Conservation (phyloP, 495 filamentous ascomycete species). For the Daldinia decipiens region DNA sequence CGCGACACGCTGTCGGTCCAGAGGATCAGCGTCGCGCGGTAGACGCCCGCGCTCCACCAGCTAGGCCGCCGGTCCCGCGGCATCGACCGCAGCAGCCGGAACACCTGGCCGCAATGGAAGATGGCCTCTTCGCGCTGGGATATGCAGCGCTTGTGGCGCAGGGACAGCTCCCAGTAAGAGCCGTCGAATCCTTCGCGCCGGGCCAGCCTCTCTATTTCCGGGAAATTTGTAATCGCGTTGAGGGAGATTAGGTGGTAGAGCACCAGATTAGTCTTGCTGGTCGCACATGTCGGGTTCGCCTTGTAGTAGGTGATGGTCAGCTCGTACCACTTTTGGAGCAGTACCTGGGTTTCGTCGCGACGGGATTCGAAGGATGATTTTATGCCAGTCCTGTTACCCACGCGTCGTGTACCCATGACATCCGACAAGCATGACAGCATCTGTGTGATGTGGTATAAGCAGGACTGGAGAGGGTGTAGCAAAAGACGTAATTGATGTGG, state of each 20-base stretch:
- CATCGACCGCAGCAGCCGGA: constrained; percentile 61
- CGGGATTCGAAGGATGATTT: constrained; percentile 61
- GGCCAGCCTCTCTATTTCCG: constrained; percentile 67
- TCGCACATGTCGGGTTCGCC: constrained; percentile 50
- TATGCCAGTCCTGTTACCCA: constrained; percentile 53
- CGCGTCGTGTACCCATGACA: constrained; percentile 45
- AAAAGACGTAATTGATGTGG: constrained; percentile 62
- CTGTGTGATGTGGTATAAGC: constrained; percentile 60
- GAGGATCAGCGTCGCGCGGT: constrained; percentile 62
- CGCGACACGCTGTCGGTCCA: constrained; percentile 58
- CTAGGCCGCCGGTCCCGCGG: constrained; percentile 55
- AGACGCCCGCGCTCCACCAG: constrained; percentile 66
- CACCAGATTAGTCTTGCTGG: constrained; percentile 64
- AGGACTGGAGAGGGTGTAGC: constrained; percentile 62
- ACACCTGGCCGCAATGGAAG: constrained; percentile 69
- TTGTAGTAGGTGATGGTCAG: constrained; percentile 55
- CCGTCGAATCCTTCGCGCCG: constrained; percentile 62
- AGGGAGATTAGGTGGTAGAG: constrained; percentile 72
- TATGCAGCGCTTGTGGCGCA: constrained; percentile 63
- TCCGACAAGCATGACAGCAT: constrained; percentile 60
- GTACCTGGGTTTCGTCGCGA: constrained; percentile 64
- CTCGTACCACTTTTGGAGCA: constrained; percentile 68
- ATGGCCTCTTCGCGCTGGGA: constrained; percentile 64
- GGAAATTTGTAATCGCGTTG: constrained; percentile 67
- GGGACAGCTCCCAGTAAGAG: constrained; percentile 57